Conservation (phyloP, 805 yeast genomes). For the Candida easanensis region DNA sequence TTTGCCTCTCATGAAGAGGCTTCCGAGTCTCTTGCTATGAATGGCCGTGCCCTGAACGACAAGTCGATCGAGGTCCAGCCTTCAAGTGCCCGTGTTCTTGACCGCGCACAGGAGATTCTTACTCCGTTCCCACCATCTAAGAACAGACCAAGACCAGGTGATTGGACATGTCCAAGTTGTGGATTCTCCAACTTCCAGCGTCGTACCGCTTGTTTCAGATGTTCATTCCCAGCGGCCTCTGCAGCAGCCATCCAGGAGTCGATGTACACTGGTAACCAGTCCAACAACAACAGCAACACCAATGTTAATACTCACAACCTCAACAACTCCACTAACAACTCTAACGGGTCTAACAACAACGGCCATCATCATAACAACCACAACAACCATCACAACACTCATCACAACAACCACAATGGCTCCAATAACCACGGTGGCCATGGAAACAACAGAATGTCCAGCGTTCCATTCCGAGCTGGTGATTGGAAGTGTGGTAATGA, state of each 20-base stretch:
- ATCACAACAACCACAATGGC: conserved; percentile 22
- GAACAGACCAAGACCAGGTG: conserved; percentile 93
- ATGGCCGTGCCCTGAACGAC: conserved; percentile 74
- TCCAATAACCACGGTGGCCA: conserved; percentile 12
- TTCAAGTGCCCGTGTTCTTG: conserved; percentile 73
- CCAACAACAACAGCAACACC: conserved; percentile 4
- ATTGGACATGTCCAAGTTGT: conserved; percentile 97
- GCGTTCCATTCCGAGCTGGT: conserved; percentile 94
- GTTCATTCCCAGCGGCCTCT: conserved; percentile 81
- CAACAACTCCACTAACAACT: conserved; percentile 7
- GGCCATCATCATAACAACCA: conserved; percentile 19
- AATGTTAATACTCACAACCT: conserved; percentile 4
- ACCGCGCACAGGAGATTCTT: conserved; percentile 76
- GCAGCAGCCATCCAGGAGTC: conserved; percentile 69
- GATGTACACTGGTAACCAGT: conserved; percentile 20
- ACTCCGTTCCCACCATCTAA: conserved; percentile 82
- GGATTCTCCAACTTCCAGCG: conserved; percentile 94
- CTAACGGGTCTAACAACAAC: conserved; percentile 1
- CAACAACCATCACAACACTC: conserved; percentile 17
- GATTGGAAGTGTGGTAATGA: conserved; percentile 91
- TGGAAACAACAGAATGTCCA: conserved; percentile 32
- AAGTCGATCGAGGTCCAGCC: conserved; percentile 83
- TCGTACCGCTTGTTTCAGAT: conserved; percentile 89
- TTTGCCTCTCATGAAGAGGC: conserved; percentile 88
- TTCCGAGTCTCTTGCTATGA: conserved; percentile 68